Evolutionary conservation across 2,329 filamentous ascomycete genomes (phyloP), one percentile per base, ranked within the genome.

Genomic region (Trichothecium roseum): DNA sequence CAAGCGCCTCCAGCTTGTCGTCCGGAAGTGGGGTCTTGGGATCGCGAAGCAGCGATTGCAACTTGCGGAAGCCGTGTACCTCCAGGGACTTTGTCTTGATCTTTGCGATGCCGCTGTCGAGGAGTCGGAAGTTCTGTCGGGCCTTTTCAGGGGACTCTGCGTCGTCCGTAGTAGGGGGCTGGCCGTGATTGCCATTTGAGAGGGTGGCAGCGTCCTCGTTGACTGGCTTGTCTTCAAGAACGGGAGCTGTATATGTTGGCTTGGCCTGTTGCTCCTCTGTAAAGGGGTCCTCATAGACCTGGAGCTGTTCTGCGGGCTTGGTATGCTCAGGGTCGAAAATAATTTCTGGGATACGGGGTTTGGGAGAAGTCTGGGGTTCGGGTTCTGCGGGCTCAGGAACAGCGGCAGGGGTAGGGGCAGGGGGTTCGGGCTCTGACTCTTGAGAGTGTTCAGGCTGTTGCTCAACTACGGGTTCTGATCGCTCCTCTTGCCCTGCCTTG

Each of bases 51-150:
- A 87, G 69, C 28, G 78, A 78, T 54, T 88, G 83, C 33, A 88
- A 64, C 49, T 84, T 83, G 36, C 83, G 74, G 66, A 88, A 86
- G 38, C 83, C 83, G 50, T 87, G 82, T 4, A 84, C 81, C 50
- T 88, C 84, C n/a, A 89, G 70, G 1, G 75, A 75, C 47, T 76
- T 75, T 20, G 73, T 68, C 45, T 77, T 77, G 45, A 88, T 79
- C 43, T 83, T 81, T 35, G 76, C 65, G 45, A 88, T 83, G 34
- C 81, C 84, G 46, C 82, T 87, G 22, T 80, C 74, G 5, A 89
- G 67, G 17, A 88, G 63, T 30, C 79, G 73, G 7, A 62, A 58
- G 46, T 68, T 75, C 44, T 78, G 74, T 32, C 68, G 69, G 4
- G 59, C 49, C 47, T 73, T 76, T 8, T 79, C 74, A 1, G 67